These are phyloP conservation scores for Rubroshorea leprosula DNA, from an alignment of 345 rosid genomes.

Conservation along the genomic window DNA sequence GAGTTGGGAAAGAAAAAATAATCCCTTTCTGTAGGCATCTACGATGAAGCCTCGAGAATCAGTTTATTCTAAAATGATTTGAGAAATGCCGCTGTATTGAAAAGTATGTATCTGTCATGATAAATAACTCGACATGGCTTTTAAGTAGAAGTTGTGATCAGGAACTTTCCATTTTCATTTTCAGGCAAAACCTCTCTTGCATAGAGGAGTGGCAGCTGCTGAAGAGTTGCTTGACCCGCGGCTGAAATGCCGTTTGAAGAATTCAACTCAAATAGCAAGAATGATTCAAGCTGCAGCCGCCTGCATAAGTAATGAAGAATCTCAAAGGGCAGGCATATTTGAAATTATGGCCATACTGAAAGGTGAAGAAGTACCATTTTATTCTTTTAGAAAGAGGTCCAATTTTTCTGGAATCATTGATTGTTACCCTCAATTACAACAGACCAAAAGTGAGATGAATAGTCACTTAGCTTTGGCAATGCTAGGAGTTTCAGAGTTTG, in stretches of 20 bases:
- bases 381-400: constrained; percentile 34
- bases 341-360: constrained; percentile 49
- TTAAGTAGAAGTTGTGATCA: constrained; percentile 1
- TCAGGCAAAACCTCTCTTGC: constrained; percentile 78
- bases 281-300: constrained; percentile 78
- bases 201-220: constrained; percentile 51
- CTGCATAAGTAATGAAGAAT: constrained; percentile 65
- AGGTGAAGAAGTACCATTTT: constrained; percentile 46
- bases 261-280: constrained; percentile 38
- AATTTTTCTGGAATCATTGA: constrained; percentile 59
- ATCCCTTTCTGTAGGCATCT: no score
- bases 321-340: constrained; percentile 53
- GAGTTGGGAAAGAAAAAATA: background rate
- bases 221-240: constrained; percentile 69
- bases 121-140: background rate
- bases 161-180: background rate
- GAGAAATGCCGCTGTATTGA: background rate
- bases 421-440: constrained; percentile 57
- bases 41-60: no score
- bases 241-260: constrained; percentile 32
- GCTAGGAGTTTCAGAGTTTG: constrained; percentile 76
- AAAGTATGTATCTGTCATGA: no score
- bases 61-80: background rate
- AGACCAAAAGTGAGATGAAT: constrained; percentile 69
- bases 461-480: constrained; percentile 85